Percentiles rank a stretch among this genome's conserved stretches.
phyloP scores from a whole-genome alignment of 306 rosid genomes.

The Pyrus betulifolia region DNA sequence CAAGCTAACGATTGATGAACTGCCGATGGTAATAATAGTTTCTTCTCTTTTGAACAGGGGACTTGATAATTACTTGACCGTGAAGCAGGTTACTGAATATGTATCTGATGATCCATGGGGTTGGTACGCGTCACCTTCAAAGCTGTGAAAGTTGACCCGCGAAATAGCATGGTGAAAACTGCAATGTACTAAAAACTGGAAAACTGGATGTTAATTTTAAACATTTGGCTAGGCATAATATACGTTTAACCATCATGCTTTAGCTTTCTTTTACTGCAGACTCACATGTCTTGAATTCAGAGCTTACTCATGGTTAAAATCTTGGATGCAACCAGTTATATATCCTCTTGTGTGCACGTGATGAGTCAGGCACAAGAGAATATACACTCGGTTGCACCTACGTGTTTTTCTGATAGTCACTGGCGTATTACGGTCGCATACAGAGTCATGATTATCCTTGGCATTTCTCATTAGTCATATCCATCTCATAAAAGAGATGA shows the following conservation, averaged over 20 bases:
- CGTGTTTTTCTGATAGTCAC: not conserved
- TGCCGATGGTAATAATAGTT: not conserved
- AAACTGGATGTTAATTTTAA: not conserved
- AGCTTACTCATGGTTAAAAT: not conserved
- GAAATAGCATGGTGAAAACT: not conserved
- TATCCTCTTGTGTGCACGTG: not conserved
- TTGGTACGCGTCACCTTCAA: conserved; percentile 85
- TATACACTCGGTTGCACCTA: not conserved
- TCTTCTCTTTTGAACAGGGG: conserved; percentile 55
- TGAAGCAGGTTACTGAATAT: conserved; percentile 90
- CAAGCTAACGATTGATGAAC: not conserved
- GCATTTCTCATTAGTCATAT: too few relatives aligned
- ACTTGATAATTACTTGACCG: conserved; percentile 75
- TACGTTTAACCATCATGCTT: not conserved
- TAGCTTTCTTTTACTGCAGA: not conserved
- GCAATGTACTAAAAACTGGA: not conserved
- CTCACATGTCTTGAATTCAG: not conserved
- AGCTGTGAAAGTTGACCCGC: conserved; percentile 37
- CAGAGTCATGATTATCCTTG: not conserved
- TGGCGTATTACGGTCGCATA: not conserved
- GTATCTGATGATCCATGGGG: conserved; percentile 87
- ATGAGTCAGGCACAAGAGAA: not conserved
- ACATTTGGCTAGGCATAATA: not conserved
- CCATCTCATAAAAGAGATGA: too few relatives aligned
- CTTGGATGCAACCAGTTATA: not conserved